phyloP scores from a whole-genome alignment of 1,284 basidiomycete species.

The Microbotryomycetes sp. region DNA sequence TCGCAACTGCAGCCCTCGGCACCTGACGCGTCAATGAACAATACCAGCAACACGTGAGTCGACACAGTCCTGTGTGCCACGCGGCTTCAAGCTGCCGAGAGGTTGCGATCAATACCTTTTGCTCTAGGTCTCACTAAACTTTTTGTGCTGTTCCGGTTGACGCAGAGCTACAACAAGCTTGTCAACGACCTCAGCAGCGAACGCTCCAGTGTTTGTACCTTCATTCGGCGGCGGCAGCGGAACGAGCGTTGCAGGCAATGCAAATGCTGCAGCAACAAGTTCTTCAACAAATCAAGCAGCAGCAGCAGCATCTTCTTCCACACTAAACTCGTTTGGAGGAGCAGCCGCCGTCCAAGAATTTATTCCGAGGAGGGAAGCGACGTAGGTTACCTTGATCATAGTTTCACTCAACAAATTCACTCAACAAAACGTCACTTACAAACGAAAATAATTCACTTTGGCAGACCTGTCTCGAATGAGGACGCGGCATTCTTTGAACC shows the following conservation, averaged over 20 bases:
- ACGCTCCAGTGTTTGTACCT: slow-evolving; percentile 34
- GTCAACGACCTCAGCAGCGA: slow-evolving; percentile 16
- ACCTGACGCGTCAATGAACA: too few relatives aligned
- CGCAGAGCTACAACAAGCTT: slow-evolving; percentile 11
- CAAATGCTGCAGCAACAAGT: neutral
- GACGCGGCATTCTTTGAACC: slow-evolving; percentile 23
- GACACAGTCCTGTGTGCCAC: too few relatives aligned
- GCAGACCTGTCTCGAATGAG: slow-evolving; percentile 21
- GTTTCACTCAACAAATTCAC: too few relatives aligned
- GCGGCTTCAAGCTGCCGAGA: too few relatives aligned
- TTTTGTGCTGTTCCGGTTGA: too few relatives aligned
- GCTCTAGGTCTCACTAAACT: too few relatives aligned
- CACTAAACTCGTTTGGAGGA: neutral
- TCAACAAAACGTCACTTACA: too few relatives aligned
- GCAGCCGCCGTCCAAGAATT: slow-evolving; percentile 23
- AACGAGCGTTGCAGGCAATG: neutral
- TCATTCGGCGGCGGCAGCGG: slow-evolving; percentile 6
- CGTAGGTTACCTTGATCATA: slow-evolving; percentile 10
- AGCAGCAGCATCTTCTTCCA: neutral
- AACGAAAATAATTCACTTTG: too few relatives aligned
- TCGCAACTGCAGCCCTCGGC: too few relatives aligned
- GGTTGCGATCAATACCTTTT: too few relatives aligned
- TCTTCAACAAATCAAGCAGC: too few relatives aligned
- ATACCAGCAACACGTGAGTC: too few relatives aligned
- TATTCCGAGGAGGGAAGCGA: slow-evolving; percentile 16